These are phyloP conservation scores for Maudiozyma pseudohumilis DNA, from an alignment of 805 yeast species.

Conservation along the genomic window DNA sequence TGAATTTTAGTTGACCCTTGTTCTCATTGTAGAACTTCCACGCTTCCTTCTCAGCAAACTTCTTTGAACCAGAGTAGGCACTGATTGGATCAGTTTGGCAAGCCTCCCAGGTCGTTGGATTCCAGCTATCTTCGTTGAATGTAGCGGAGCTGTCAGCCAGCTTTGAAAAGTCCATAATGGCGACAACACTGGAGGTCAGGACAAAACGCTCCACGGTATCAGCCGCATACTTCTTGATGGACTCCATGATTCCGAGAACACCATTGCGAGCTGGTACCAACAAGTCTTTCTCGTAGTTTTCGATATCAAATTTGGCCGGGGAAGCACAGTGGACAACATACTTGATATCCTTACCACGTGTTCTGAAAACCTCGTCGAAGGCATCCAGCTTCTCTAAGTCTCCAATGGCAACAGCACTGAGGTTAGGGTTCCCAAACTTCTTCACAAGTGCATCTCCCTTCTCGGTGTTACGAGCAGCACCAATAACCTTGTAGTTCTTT, in stretches of 20 bases:
- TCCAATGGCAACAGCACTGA: conserved; percentile 26
- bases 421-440: conserved; percentile 22
- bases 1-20: conserved; percentile 31
- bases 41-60: conserved; percentile 46
- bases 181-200: conserved; percentile 45
- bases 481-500: conserved; percentile 35
- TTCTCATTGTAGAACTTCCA: conserved; percentile 39
- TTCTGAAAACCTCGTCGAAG: conserved; percentile 35
- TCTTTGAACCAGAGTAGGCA: conserved; percentile 38
- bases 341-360: conserved; percentile 31
- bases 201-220: conserved; percentile 36
- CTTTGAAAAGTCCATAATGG: conserved; percentile 27
- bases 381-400: conserved; percentile 31
- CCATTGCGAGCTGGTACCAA: conserved; percentile 47
- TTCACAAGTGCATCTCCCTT: conserved; percentile 33
- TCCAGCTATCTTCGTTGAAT: conserved; percentile 31
- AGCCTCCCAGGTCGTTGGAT: conserved; percentile 24
- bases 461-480: conserved; percentile 37
- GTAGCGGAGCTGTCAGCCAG: conserved; percentile 6
- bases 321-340: conserved; percentile 43
- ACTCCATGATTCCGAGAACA: conserved; percentile 36
- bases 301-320: conserved; percentile 30
- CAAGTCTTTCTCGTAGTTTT: conserved; percentile 38
- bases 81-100: conserved; percentile 4
- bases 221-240: conserved; percentile 34